Evolutionary conservation across 148 eudicot genomes (phyloP), one percentile per base, ranked within the genome.

Genomic region (Vaccinium macrocarpon): DNA sequence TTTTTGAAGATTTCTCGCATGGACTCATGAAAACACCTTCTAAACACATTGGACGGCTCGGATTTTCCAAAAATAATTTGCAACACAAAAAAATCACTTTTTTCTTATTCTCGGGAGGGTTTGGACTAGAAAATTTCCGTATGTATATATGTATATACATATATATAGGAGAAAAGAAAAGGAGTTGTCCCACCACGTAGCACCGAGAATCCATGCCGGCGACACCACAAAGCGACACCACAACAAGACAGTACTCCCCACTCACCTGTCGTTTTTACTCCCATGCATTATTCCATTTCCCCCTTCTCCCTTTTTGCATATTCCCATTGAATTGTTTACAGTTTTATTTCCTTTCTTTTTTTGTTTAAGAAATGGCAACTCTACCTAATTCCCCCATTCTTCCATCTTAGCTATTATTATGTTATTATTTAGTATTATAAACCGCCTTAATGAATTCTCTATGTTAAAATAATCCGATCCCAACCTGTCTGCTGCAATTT

Each of bases 191-290:
- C 73, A 68, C 73, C 73, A 68, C 73, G 73, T 68, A 68, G 18
- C 73, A 25, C 73, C 73, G 38, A 68, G 73, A 68, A 68, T 68
- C 38, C 73, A 25, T 68, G 38, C 73, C 73, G 73, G 73, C 73
- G 73, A 68, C 73, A 68, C 16, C 73, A 29, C 38, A 27, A 66
- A 68, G 29, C 73, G 73, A 68, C 73, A 68, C 38, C 18, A 68
- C 13, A 68, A 29, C 73, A 68, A 13, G 73, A 68, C 73, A 68
- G 13, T 27, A 68, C 73, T 13, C 42, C 73, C 16, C 73, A 13
- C 19, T 68, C 73, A 68, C 38, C 42, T 27, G 42, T 68, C 73
- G 73, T 27, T 66, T 66, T 66, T 68, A 68, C 73, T 68, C 73
- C 29, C 14, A 38, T 38, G 42, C 73, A 68, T 27, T 68, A 27